Conservation (phyloP, 768 basidiomycete genomes). For the Russula sp. region DNA sequence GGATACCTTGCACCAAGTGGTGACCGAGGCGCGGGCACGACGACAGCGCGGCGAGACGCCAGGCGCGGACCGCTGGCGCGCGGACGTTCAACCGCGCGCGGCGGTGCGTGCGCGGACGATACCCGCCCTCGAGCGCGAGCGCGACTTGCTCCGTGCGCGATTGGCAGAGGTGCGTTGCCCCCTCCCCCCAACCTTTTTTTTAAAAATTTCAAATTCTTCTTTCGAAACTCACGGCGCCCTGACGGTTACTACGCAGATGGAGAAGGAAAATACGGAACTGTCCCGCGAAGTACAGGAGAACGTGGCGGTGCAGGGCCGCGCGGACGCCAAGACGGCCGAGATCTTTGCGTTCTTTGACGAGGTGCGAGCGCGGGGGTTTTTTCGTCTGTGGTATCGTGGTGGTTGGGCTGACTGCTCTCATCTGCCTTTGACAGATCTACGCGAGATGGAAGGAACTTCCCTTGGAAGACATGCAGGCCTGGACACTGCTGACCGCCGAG, state of each 20-base stretch:
- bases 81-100: slow-evolving; percentile 54
- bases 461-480: slow-evolving; percentile 50
- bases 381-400: not conserved
- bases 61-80: slow-evolving; percentile 57
- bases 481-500: slow-evolving; percentile 38
- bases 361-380: slow-evolving; percentile 31
- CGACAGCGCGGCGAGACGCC: slow-evolving; percentile 38
- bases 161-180: slow-evolving; percentile 32
- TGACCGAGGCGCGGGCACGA: slow-evolving; percentile 59
- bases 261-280: slow-evolving; percentile 47
- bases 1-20: slow-evolving; percentile 62
- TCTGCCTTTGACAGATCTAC: slow-evolving; percentile 34
- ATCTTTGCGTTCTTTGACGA: slow-evolving; percentile 50
- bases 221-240: not conserved
- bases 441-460: slow-evolving; percentile 51
- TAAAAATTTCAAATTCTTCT: not conserved
- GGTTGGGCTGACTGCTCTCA: too few species aligned
- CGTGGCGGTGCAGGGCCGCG: slow-evolving; percentile 38
- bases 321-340: slow-evolving; percentile 41
- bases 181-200: not conserved
- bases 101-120: slow-evolving; percentile 60
- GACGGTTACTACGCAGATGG: slow-evolving; percentile 38
- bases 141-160: slow-evolving; percentile 35
- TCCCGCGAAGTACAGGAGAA: slow-evolving; percentile 47
- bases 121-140: slow-evolving; percentile 47